Conservation (phyloP, 2,329 filamentous ascomycete genomes). For the Plectosphaerella sp. region DNA sequence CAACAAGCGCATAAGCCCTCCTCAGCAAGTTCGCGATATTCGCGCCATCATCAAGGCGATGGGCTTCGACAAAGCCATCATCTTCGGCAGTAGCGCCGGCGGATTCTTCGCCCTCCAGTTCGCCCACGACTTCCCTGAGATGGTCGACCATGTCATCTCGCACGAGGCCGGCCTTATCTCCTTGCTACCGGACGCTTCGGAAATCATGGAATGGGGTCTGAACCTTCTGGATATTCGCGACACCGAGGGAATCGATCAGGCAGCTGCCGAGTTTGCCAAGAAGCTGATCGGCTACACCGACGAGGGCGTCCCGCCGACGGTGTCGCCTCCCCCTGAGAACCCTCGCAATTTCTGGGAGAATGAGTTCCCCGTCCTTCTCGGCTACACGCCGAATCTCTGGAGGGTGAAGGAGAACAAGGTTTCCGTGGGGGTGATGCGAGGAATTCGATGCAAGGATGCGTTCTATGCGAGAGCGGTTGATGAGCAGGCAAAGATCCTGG, state of each 20-base stretch:
- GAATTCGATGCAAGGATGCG: slow-evolving; percentile 17
- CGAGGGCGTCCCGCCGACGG: slow-evolving; percentile 15
- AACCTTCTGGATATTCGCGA: slow-evolving; percentile 16
- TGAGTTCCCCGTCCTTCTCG: slow-evolving; percentile 16
- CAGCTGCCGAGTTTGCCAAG: slow-evolving; percentile 11
- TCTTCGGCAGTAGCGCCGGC: slow-evolving; percentile 24
- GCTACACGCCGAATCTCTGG: slow-evolving; percentile 18
- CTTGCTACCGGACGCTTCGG: slow-evolving; percentile 19
- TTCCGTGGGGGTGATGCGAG: slow-evolving; percentile 23
- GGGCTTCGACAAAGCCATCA: slow-evolving; percentile 17
- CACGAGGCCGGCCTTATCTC: slow-evolving; percentile 22
- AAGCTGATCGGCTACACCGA: slow-evolving; percentile 19
- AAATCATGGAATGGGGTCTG: slow-evolving; percentile 16
- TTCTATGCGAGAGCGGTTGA: slow-evolving; percentile 19
- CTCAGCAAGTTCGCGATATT: slow-evolving; percentile 25
- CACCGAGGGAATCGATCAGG: slow-evolving; percentile 13
- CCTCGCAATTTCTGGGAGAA: slow-evolving; percentile 21
- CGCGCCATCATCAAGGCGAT: slow-evolving; percentile 21
- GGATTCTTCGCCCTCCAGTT: slow-evolving; percentile 24
- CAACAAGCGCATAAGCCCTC: slow-evolving; percentile 17
- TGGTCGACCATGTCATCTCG: slow-evolving; percentile 21
- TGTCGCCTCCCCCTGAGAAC: slow-evolving; percentile 16
- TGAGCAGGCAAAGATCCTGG: slow-evolving; percentile 22
- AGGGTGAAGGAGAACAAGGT: slow-evolving; percentile 17
- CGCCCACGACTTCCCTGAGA: slow-evolving; percentile 21